These are phyloP conservation scores for Calonectria leucothoes DNA, from an alignment of 2,329 filamentous ascomycete species.

Conservation along the genomic window DNA sequence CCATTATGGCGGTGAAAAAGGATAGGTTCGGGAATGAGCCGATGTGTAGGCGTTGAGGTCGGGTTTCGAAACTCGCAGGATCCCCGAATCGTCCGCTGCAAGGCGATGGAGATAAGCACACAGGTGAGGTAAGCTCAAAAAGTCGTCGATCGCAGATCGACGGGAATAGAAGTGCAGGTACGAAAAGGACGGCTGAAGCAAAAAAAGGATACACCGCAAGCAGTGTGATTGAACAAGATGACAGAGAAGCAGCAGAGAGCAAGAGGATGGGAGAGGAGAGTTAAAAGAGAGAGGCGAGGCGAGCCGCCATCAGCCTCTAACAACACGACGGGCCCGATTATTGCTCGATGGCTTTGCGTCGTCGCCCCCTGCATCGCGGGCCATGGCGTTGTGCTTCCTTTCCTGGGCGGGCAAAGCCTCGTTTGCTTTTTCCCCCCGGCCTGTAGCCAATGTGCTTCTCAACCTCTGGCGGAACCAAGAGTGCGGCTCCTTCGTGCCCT, in stretches of 20 bases:
- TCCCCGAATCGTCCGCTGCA: not conserved
- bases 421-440: not conserved
- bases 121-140: not conserved
- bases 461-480: not conserved
- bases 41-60: not conserved
- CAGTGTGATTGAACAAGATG: not conserved
- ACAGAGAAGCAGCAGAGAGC: not conserved
- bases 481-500: not conserved
- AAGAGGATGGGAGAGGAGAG: not conserved
- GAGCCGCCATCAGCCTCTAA: not conserved
- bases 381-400: not conserved
- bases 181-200: not conserved
- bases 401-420: not conserved
- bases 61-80: not conserved
- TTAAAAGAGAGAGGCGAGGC: not conserved
- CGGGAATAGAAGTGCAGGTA: not conserved
- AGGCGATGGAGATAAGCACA: not conserved
- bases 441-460: not conserved
- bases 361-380: not conserved
- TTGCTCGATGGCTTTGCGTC: not conserved
- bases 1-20: conserved; percentile 41
- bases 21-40: not conserved
- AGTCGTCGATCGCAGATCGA: conserved; percentile 19
- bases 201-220: not conserved
- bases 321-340: not conserved